Evolutionary conservation across 2,329 filamentous ascomycete genomes (phyloP).

Genomic region (Cercospora nicotianae): DNA sequence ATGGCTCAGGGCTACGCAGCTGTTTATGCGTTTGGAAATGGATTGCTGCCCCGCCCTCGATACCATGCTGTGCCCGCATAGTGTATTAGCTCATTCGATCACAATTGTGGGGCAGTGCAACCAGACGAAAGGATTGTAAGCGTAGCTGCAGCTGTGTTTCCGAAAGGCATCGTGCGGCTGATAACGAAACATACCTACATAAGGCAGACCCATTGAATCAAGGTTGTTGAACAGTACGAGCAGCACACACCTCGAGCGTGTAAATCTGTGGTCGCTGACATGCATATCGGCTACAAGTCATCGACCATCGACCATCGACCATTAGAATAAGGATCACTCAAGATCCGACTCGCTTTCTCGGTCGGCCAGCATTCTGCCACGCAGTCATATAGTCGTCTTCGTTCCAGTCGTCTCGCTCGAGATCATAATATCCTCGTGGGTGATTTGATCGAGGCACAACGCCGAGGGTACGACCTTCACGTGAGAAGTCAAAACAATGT

Average conservation of each 20-base stretch:
- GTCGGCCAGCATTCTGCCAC: conserved; percentile 6
- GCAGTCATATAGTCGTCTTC: conserved; percentile 11
- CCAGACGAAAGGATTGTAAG: neutral
- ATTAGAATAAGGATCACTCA: neutral
- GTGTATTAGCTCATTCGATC: neutral
- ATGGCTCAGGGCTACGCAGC: neutral
- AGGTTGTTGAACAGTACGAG: neutral
- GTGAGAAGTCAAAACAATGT: neutral
- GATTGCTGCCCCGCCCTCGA: neutral
- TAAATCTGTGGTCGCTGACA: neutral
- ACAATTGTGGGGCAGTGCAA: neutral
- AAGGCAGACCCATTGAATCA: neutral
- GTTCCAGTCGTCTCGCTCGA: conserved; percentile 10
- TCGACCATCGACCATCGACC: neutral
- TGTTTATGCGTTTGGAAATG: neutral
- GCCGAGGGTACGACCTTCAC: neutral
- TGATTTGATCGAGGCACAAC: neutral
- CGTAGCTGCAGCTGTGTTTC: neutral
- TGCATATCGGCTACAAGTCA: neutral
- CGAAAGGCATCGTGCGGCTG: neutral
- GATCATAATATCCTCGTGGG: conserved; percentile 6
- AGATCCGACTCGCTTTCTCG: neutral
- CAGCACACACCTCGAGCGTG: neutral
- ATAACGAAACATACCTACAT: neutral
- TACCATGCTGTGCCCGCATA: neutral